A percentile compares a stretch with the other conserved stretches of the same genome.
Evolutionary conservation across 805 yeast genomes (phyloP).

Genomic region (Saccharomycopsis guyanensis): DNA sequence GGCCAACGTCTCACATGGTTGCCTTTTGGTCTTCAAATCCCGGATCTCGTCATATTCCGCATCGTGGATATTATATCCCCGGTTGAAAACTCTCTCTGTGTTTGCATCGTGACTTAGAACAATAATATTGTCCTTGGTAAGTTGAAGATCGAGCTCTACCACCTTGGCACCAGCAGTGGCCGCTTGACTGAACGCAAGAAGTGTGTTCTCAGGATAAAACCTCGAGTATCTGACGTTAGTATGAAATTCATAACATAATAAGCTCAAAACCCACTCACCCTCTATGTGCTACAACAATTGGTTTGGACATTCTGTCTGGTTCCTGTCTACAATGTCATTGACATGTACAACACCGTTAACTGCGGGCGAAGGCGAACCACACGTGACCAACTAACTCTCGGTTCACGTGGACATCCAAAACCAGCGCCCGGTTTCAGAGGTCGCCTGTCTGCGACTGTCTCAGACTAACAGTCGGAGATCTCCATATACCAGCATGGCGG

Average conservation of each 20-base stretch:
- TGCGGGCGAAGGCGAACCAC: no score
- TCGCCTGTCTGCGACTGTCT: no score
- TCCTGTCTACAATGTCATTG: no score
- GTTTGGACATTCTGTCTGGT: background rate
- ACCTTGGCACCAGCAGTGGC: slow-evolving; percentile 28
- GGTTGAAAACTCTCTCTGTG: slow-evolving; percentile 30
- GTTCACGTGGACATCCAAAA: no score
- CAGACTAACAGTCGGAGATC: no score
- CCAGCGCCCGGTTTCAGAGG: no score
- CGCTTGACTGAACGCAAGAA: slow-evolving; percentile 30
- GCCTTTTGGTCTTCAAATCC: slow-evolving; percentile 25
- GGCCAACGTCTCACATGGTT: slow-evolving; percentile 31
- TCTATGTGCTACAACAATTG: background rate
- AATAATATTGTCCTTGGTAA: slow-evolving; percentile 28
- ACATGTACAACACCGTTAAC: no score
- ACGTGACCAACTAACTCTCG: no score
- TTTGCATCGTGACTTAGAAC: slow-evolving; percentile 31
- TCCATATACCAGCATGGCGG: no score
- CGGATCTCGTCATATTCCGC: slow-evolving; percentile 25
- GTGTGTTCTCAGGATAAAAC: slow-evolving; percentile 31
- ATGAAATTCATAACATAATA: background rate
- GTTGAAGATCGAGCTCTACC: slow-evolving; percentile 33
- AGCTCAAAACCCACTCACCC: background rate
- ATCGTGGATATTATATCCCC: slow-evolving; percentile 25
- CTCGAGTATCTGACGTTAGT: slow-evolving; percentile 5